Percentiles rank a stretch among this genome's conserved stretches.
phyloP scores from a whole-genome alignment of 257 asterid genomes.

The Coffea eugenioides region DNA sequence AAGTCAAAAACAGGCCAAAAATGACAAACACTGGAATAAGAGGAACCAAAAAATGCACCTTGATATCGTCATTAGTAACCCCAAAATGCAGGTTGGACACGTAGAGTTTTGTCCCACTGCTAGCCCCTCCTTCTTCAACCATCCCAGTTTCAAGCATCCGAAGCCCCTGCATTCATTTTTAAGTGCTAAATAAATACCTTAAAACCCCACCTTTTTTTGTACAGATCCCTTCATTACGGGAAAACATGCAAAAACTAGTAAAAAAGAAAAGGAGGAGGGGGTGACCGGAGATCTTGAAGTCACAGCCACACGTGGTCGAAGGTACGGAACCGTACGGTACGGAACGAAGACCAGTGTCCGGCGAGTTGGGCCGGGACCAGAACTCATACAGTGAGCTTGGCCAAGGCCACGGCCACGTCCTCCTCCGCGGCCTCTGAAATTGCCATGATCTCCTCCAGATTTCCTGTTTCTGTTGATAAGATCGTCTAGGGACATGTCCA shows the following conservation, averaged over 20 bases:
- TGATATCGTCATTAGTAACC: constrained; percentile 47
- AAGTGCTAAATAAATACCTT: not conserved
- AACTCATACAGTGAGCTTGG: not conserved
- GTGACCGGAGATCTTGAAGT: not conserved
- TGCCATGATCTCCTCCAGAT: not conserved
- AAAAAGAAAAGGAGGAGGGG: not conserved
- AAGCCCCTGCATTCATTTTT: constrained; percentile 15
- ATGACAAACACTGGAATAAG: not conserved
- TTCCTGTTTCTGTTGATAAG: constrained; percentile 29
- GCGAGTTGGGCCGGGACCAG: constrained; percentile 6
- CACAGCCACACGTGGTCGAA: not conserved
- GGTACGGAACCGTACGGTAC: constrained; percentile 3
- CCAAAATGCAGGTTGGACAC: constrained; percentile 49
- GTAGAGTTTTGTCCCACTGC: constrained; percentile 38
- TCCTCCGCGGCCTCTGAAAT: not conserved
- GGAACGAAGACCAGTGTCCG: not conserved
- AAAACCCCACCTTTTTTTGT: not conserved
- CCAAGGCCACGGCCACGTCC: constrained; percentile 23
- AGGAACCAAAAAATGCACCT: constrained; percentile 25
- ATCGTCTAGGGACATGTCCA: constrained; percentile 49
- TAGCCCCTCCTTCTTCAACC: constrained; percentile 10
- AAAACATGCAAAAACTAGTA: too few species aligned
- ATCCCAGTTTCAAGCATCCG: constrained; percentile 11
- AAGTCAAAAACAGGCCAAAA: not conserved
- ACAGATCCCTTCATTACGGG: not conserved